Evolutionary conservation across 768 basidiomycete species (phyloP).

Genomic region (Tylopilus intermedius): DNA sequence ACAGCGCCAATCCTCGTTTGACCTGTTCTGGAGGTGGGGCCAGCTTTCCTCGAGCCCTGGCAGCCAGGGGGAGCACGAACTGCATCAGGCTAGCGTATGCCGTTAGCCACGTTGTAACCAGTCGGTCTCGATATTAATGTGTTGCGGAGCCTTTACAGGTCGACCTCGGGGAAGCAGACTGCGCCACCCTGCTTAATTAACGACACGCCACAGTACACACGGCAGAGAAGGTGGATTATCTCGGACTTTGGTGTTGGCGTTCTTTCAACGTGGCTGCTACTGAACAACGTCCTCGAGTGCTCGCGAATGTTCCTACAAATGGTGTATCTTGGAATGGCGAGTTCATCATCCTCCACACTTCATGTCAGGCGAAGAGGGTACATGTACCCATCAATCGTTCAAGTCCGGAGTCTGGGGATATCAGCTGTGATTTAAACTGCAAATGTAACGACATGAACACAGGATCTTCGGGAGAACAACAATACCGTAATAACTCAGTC

Average conservation of each 20-base stretch:
- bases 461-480: neutral
- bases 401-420: neutral
- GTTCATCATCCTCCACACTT: neutral
- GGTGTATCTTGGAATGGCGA: neutral
- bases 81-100: constrained; percentile 3
- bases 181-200: neutral
- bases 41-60: constrained; percentile 24
- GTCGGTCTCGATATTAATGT: neutral
- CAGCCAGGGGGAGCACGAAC: neutral
- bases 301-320: neutral
- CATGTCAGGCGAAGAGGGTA: neutral
- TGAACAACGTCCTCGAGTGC: neutral
- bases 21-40: constrained; percentile 35
- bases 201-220: neutral
- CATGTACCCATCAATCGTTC: neutral
- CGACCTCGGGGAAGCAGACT: constrained; percentile 1
- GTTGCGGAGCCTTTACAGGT: neutral
- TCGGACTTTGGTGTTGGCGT: neutral
- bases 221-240: neutral
- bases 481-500: constrained; percentile 18
- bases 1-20: constrained; percentile 31
- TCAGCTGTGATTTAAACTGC: neutral
- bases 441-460: constrained; percentile 10
- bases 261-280: neutral
- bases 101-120: neutral